A percentile compares a stretch with the other conserved stretches of the same genome.
phyloP scores from a whole-genome alignment of 78 protist species.

The Capsaspora owczarzaki region DNA sequence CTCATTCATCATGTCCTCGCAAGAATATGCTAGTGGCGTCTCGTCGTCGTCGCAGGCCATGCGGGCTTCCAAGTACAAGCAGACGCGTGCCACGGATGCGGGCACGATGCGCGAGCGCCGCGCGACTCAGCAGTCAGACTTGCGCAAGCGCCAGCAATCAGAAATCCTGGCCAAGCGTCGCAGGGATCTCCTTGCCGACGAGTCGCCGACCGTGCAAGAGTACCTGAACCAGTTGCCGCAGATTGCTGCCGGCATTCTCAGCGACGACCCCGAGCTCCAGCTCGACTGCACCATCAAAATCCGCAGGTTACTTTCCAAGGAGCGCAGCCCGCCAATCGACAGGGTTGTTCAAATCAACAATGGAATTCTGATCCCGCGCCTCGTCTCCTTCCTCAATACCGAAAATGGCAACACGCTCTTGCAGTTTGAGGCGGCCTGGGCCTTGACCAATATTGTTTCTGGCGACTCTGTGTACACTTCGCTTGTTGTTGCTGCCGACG shows the following conservation, averaged over 20 bases:
- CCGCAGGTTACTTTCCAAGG: constrained; percentile 77
- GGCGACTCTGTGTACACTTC: constrained; percentile 89
- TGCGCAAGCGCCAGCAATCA: not conserved
- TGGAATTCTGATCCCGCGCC: constrained; percentile 81
- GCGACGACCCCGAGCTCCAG: constrained; percentile 20
- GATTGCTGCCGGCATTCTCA: not conserved
- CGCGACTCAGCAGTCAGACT: not conserved
- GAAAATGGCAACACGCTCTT: constrained; percentile 1
- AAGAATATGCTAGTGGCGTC: not conserved
- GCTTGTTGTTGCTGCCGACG: constrained; percentile 67
- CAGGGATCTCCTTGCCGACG: not conserved
- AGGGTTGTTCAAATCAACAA: constrained; percentile 75
- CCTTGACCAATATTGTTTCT: constrained; percentile 96
- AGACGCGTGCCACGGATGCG: not conserved
- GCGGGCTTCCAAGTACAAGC: not conserved
- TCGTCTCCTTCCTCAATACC: constrained; percentile 71
- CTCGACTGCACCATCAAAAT: constrained; percentile 39
- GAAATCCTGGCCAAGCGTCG: constrained; percentile 63
- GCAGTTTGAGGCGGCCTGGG: constrained; percentile 93
- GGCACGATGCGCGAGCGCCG: not conserved
- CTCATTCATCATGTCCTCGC: not conserved
- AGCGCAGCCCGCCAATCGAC: constrained; percentile 86
- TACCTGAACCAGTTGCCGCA: not conserved
- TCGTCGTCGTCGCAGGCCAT: not conserved
- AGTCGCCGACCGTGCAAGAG: not conserved